Evolutionary conservation across 768 basidiomycete genomes (phyloP), one percentile per base, ranked within the genome.

Genomic region (Termitomyces sp.): DNA sequence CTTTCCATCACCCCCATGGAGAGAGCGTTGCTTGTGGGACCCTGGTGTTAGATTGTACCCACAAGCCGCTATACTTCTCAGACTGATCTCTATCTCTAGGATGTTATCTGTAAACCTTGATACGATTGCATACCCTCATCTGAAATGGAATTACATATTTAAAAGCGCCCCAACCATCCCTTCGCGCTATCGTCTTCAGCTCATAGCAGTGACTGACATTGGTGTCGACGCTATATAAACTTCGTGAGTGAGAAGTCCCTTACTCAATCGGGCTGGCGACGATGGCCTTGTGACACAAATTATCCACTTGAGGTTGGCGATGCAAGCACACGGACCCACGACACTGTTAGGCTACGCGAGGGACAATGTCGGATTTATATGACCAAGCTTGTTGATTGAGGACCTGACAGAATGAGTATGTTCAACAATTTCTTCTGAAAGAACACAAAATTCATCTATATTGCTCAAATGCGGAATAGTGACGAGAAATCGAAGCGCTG

Each of bases 261-360:
- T 22, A 50, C 30, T 49, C 30, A 48, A 48, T 12, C 27, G 47
- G 56, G 31, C 12, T 49, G 12, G n/a, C 34, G 30, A 18, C 22
- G 36, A 39, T 46, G 55, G 33, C 54, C 39, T 57, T 42, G 56
- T 57, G 33, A 39, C 41, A 39, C 39, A 31, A 5, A 36, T 4
- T 18, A 12, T 27, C n/a, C 22, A 24, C 22, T 24, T 30, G 8
- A 37, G 20, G 16, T 27, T 13, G 15, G 30, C 46, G 47, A 49
- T 50, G 37, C 27, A 8, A 49, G 55, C 45, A 44, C 54, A 37
- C 55, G 55, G 55, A 56, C 55, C 45, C 55, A 47, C 45, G 55
- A 54, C 53, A 54, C 53, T 54, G 18, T 27, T 39, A n/a, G 24
- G 6, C 24, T 52, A 37, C 53, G 18, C 27, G 39, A 42, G 39